Evolutionary conservation across 1,139 yeast species (phyloP), one percentile per base, ranked within the genome.

Genomic region (Taphrina flavorubra): DNA sequence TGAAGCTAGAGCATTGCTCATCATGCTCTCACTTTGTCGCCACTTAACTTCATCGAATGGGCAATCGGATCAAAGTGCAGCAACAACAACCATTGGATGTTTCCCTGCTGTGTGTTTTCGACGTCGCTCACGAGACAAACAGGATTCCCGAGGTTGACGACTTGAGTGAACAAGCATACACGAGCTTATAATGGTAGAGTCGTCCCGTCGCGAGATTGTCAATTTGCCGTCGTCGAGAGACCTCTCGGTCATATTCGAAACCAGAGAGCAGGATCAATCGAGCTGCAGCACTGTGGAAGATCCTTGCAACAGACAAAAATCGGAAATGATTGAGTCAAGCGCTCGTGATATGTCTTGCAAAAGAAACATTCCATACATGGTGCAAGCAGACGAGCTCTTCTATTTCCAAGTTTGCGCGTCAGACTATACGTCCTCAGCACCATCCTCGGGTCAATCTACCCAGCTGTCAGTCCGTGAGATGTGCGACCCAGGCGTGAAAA

Each of bases 291-390:
- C 18, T 1, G 8, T 10, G 8, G 16, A 16, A 7, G 47, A 44
- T 7, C 0, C 2, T 16, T 1, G 8, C 18, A 16, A 44, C 0
- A 16, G 18, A 7, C 47, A 44, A n/a, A 10, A 7, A 2, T 16
- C 6, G 47, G 1, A 13, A 14, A 16, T 7, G 18, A 44, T 14
- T 16, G n/a, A 13, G 8, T 10, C 18, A 20, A 18, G 1, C 13
- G 14, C n/a, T 8, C 53, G n/a, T 20, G 20, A 34, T n/a, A 49
- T 11, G 6, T 1, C 53, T 20, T n/a, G 36, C 20, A 11, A 20
- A 20, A n/a, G n/a, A 11, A 49, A 49, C n/a, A 49, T 53, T 16
- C 58, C 58, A 11, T 53, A 53, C 16, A 53, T 53, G 58, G 58
- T 53, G 1, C 58, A 14, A 1, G 58, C 58, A 34, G 58, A 53